phyloP scores from a whole-genome alignment of 257 asterid species.

The Capsicum rhomboideum region DNA sequence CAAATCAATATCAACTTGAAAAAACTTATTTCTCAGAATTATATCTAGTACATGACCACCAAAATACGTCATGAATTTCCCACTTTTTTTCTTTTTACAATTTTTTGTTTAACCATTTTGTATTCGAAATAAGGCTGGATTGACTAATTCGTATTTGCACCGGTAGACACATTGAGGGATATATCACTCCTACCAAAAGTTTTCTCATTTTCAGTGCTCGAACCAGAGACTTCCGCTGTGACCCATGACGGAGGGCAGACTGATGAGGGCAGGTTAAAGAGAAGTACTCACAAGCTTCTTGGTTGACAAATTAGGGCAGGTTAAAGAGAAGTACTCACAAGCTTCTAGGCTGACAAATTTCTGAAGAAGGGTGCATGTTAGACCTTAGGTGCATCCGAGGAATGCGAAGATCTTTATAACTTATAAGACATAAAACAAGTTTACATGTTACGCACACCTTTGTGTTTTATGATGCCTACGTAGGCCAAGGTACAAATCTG shows the following conservation, averaged over 20 bases:
- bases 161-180: background rate
- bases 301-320: background rate
- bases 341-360: background rate
- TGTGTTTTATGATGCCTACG: background rate
- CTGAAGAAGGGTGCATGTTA: background rate
- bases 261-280: background rate
- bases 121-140: background rate
- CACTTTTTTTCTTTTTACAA: too few relatives aligned
- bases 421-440: background rate
- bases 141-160: background rate
- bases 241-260: background rate
- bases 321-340: too few relatives aligned
- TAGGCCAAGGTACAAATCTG: background rate
- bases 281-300: background rate
- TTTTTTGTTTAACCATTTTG: background rate
- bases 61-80: background rate
- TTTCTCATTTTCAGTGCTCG: background rate
- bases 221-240: background rate
- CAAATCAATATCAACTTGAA: background rate
- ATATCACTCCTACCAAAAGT: background rate
- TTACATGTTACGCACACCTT: background rate
- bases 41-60: background rate
- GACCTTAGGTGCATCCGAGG: background rate
- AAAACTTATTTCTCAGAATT: background rate
- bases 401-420: background rate